These are phyloP conservation scores for Lactifluus pinguis DNA, from an alignment of 768 basidiomycete species.

Conservation along the genomic window DNA sequence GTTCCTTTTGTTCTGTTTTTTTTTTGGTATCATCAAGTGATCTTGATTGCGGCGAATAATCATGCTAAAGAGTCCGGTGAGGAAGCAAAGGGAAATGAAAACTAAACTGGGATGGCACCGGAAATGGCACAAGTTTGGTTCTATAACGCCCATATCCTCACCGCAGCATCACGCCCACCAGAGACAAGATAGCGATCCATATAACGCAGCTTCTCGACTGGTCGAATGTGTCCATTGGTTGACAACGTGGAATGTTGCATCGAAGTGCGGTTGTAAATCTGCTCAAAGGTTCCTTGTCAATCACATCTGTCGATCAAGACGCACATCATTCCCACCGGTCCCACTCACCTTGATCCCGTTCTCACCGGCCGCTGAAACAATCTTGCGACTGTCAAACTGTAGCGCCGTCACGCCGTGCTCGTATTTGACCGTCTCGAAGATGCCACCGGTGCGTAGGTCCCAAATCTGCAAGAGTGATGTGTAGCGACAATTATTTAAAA, in stretches of 20 bases:
- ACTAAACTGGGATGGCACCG: background rate
- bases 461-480: slow-evolving; percentile 54
- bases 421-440: slow-evolving; percentile 82
- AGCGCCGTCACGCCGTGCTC: slow-evolving; percentile 85
- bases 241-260: slow-evolving; percentile 76
- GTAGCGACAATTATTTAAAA: background rate
- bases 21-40: background rate
- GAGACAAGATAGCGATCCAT: slow-evolving; percentile 94
- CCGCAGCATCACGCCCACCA: slow-evolving; percentile 75
- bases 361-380: slow-evolving; percentile 87
- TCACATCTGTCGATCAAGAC: background rate
- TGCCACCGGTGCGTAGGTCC: slow-evolving; percentile 88
- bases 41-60: background rate
- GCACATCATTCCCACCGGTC: background rate
- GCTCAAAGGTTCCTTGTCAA: background rate
- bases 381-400: slow-evolving; percentile 92
- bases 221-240: slow-evolving; percentile 90
- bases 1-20: background rate
- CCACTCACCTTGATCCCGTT: slow-evolving; percentile 75
- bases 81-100: background rate
- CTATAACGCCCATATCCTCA: slow-evolving; percentile 92
- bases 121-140: background rate
- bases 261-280: slow-evolving; percentile 94
- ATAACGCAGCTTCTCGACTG: slow-evolving; percentile 82
- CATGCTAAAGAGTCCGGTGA: no score